Percentiles rank a stretch among this genome's conserved stretches.
These are phyloP conservation scores for Hygrophila difformis DNA, from an alignment of 257 asterid genomes.

Conservation along the genomic window DNA sequence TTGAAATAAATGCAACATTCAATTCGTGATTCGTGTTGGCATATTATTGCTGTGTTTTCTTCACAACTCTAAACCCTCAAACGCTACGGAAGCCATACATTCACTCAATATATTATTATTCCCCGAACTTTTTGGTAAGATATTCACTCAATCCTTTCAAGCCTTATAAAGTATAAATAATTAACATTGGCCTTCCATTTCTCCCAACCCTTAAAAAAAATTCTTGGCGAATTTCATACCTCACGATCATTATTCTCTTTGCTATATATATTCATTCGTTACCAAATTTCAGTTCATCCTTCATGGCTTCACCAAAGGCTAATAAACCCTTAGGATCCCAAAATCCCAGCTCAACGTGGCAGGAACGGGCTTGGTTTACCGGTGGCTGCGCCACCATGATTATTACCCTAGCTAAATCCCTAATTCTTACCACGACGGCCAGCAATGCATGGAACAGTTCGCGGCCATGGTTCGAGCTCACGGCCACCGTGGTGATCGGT, in stretches of 20 bases:
- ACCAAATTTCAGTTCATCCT: conserved; percentile 2
- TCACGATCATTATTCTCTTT: neutral
- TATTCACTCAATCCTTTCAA: conserved; percentile 1
- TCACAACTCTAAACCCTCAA: too few relatives aligned
- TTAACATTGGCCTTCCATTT: neutral
- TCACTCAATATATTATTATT: too few relatives aligned
- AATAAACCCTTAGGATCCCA: conserved; percentile 6
- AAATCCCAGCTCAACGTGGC: conserved; percentile 15
- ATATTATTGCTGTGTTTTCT: too few relatives aligned
- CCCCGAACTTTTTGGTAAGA: neutral
- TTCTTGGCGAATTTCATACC: too few relatives aligned
- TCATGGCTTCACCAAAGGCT: neutral
- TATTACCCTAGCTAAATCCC: conserved; percentile 13
- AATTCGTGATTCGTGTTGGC: too few relatives aligned
- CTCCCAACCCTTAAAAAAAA: neutral
- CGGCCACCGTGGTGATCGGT: neutral
- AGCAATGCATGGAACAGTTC: neutral
- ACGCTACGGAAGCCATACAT: too few relatives aligned
- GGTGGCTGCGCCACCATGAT: conserved; percentile 17
- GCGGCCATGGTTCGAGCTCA: neutral
- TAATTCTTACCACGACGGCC: neutral
- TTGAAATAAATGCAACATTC: too few relatives aligned
- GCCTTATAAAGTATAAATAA: neutral
- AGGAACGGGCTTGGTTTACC: conserved; percentile 10
- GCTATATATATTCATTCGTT: too few relatives aligned